Conservation (phyloP, 1,284 basidiomycete genomes). For the Boletus holoroseus region DNA sequence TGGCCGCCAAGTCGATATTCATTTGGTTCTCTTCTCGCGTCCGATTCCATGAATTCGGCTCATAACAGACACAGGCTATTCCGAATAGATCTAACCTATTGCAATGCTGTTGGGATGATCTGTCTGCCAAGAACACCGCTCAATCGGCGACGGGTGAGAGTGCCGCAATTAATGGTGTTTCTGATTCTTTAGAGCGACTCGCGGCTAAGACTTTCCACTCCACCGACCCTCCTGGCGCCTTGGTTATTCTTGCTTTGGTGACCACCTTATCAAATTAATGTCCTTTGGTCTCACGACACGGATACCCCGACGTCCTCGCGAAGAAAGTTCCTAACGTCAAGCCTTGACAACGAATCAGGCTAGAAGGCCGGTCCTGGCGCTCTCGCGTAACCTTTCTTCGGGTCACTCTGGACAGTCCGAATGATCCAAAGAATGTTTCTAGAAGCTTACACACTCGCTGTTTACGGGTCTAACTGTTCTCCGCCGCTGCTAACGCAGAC, state of each 20-base stretch:
- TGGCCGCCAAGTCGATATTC: neutral
- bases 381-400: neutral
- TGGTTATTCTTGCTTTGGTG: neutral
- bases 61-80: neutral
- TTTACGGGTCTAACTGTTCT: neutral
- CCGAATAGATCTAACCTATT: constrained; percentile 2
- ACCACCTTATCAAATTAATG: neutral
- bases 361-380: neutral
- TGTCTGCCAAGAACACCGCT: constrained; percentile 2
- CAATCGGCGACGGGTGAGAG: constrained; percentile 1
- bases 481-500: constrained; percentile 5
- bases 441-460: neutral
- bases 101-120: neutral
- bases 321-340: neutral
- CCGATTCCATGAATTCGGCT: neutral
- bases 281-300: neutral
- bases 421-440: neutral
- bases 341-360: neutral
- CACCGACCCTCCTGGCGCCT: neutral
- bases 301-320: neutral
- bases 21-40: neutral
- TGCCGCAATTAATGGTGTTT: neutral
- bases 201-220: neutral
- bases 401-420: neutral
- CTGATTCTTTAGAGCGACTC: too few species aligned